Conservation (phyloP, 495 filamentous ascomycete species). For the Acidomyces sp. region DNA sequence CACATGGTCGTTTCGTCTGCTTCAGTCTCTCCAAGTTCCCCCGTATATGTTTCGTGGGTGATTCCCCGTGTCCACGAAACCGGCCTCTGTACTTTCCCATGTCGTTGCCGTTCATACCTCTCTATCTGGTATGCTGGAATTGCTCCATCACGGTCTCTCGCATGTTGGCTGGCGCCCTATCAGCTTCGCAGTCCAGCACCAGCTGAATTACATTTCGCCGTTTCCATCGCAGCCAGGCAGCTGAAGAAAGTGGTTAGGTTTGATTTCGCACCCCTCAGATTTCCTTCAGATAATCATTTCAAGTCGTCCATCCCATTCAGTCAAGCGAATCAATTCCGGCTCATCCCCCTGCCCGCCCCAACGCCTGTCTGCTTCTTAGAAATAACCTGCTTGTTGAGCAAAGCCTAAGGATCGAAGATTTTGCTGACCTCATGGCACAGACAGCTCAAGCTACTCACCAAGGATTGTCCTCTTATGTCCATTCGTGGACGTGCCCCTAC, state of each 20-base stretch:
- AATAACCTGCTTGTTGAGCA: conserved; percentile 27
- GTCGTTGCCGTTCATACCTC: conserved; percentile 6
- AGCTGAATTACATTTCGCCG: conserved; percentile 24
- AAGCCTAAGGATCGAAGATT: conserved; percentile 25
- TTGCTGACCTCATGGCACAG: conserved; percentile 24
- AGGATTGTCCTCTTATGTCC: conserved; percentile 22
- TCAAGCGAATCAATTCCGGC: no score
- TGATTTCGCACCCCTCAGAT: conserved; percentile 12
- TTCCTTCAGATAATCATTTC: no score
- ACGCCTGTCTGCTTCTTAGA: conserved; percentile 15
- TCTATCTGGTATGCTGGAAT: conserved; percentile 11
- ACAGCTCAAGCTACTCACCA: conserved; percentile 26
- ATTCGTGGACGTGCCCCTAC: conserved; percentile 23
- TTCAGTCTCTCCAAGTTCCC: conserved; percentile 22
- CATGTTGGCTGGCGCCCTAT: conserved; percentile 8
- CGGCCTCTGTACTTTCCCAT: conserved; percentile 5
- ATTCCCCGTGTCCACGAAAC: conserved; percentile 15
- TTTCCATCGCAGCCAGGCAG: conserved; percentile 21
- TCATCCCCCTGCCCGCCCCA: conserved; percentile 25
- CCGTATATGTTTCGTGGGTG: conserved; percentile 22
- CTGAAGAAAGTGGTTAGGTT: not conserved
- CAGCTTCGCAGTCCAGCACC: conserved; percentile 14
- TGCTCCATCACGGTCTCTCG: conserved; percentile 14
- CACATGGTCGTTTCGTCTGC: conserved; percentile 20
- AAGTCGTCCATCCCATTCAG: no score